Evolutionary conservation across 495 filamentous ascomycete genomes (phyloP), one percentile per base, ranked within the genome.

Genomic region (Penicillium simplicissimum): DNA sequence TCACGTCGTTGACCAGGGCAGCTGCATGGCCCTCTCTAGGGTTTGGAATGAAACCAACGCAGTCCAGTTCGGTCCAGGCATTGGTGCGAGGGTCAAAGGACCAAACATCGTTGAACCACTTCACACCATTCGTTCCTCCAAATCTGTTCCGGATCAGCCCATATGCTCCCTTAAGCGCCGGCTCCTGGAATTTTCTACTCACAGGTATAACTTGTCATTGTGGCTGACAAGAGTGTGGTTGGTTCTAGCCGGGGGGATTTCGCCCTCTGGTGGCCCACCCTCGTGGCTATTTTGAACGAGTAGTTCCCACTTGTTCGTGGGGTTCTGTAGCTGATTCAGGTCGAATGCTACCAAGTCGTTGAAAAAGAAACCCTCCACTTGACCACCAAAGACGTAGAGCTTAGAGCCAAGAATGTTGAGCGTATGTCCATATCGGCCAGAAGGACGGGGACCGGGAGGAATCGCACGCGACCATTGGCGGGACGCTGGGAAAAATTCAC

Each of bases 31-130:
- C 96, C 82, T 99, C 96, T 49, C 96, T 85, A 11, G 93, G 87
- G 0, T 88, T 88, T 3, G 96, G 96, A 51, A 99, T 97, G 69
- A 96, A 98, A 8, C 96, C 96, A 51, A 97, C 97, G 71, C 95
- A 99, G 65, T 98, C 94, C 42, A 96, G 82, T 66, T 93, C 87
- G 3, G 85, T 79, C 96, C 96, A 99, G 52, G 77, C 72, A 67
- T 96, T 95, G 31, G 84, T 79, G 58, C 87, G 82, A 1, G 92
- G 91, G 67, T 98, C 94, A 67, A 93, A 99, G 19, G 85, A 87
- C 96, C 96, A 99, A 23, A 99, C 96, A 68, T 99, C 96, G 70
- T 97, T 99, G 75, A 97, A 99, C 96, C 96, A 98, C 59, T 87
- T 83, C 21, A 90, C 82, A 43, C 94, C 93, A 67, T 98, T 97